Conservation (phyloP, 2,329 filamentous ascomycete species). For the Botrytis elliptica region DNA sequence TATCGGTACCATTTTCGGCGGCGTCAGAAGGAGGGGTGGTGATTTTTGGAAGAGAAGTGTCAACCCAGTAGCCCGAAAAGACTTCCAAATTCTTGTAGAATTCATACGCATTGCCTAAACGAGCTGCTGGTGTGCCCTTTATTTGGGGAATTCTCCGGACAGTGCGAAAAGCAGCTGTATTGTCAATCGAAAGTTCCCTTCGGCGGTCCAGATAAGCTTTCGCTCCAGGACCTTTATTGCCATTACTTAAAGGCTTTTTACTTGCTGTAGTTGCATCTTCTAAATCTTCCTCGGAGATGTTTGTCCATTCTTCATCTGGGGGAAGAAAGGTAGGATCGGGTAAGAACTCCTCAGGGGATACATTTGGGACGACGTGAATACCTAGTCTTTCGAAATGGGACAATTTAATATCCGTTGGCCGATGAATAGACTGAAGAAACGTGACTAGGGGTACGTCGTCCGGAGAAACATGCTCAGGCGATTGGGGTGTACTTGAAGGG, state of each 20-base stretch:
- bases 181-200: constrained; percentile 55
- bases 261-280: constrained; percentile 49
- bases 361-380: constrained; percentile 54
- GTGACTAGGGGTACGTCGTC: constrained; percentile 46
- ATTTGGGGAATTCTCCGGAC: constrained; percentile 57
- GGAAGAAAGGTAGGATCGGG: constrained; percentile 55
- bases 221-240: constrained; percentile 55
- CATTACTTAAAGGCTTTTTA: constrained; percentile 51
- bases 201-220: constrained; percentile 58
- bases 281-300: constrained; percentile 31
- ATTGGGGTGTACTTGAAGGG: constrained; percentile 34
- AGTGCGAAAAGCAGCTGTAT: constrained; percentile 60
- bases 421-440: constrained; percentile 54
- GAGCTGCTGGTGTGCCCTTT: constrained; percentile 52
- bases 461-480: constrained; percentile 27
- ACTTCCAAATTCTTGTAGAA: constrained; percentile 63
- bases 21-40: constrained; percentile 27
- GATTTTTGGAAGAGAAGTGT: constrained; percentile 47
- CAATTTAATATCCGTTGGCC: constrained; percentile 50
- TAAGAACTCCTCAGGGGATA: constrained; percentile 49
- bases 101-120: constrained; percentile 63
- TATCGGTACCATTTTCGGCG: constrained; percentile 3
- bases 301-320: constrained; percentile 51
- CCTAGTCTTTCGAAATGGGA: constrained; percentile 58
- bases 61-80: constrained; percentile 61